phyloP scores from a whole-genome alignment of 2,329 filamentous ascomycete genomes.

The Paraphaeosphaeria minitans region DNA sequence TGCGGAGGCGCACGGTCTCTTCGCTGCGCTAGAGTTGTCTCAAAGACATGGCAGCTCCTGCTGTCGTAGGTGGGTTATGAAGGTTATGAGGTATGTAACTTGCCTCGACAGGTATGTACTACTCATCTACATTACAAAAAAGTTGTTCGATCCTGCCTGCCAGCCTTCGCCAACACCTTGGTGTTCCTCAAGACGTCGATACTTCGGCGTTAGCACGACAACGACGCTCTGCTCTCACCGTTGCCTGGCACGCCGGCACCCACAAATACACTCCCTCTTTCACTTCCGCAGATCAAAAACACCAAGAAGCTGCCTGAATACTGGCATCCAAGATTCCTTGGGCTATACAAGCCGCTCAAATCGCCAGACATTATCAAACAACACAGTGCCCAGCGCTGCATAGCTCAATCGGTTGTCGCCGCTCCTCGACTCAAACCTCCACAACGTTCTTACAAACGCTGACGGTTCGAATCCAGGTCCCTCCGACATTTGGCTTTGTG shows the following conservation, averaged over 20 bases:
- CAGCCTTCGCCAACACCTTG: background rate
- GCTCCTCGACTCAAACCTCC: background rate
- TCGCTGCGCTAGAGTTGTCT: background rate
- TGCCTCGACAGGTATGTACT: background rate
- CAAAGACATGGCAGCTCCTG: background rate
- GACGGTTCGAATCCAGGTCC: constrained; percentile 4
- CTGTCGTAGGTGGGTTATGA: background rate
- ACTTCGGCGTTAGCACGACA: background rate
- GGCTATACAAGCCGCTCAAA: background rate
- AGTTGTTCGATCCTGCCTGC: background rate
- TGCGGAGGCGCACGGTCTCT: too few relatives aligned
- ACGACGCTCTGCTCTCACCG: background rate
- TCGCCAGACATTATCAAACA: background rate
- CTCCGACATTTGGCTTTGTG: background rate
- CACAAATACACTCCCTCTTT: background rate
- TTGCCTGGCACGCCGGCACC: background rate
- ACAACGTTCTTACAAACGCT: background rate
- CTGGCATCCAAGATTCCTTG: background rate
- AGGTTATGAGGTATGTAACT: background rate
- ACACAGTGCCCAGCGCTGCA: background rate
- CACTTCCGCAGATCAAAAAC: background rate
- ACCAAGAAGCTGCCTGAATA: background rate
- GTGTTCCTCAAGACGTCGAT: background rate
- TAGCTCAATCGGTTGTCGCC: constrained; percentile 6
- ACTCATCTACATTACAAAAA: background rate